Evolutionary conservation across 2,329 filamentous ascomycete species (phyloP).

Genomic region (Fusarium azukiicola): DNA sequence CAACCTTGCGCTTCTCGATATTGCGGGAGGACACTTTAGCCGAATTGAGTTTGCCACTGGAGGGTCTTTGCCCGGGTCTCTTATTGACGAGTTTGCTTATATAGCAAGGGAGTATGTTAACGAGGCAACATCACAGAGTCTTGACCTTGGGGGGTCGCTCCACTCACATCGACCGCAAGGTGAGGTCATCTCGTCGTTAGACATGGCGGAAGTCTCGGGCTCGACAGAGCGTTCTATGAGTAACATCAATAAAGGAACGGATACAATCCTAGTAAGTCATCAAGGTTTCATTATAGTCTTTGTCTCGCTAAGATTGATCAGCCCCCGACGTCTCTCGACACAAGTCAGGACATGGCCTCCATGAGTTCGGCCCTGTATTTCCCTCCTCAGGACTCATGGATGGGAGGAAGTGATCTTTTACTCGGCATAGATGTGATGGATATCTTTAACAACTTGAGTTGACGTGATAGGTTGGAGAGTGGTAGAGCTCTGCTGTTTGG

Average conservation of each 20-base stretch:
- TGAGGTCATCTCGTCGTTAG: neutral
- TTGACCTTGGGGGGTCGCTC: neutral
- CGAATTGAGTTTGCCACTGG: conserved; percentile 47
- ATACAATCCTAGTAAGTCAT: neutral
- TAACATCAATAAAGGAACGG: neutral
- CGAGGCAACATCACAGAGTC: conserved; percentile 25
- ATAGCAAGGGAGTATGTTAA: conserved; percentile 50
- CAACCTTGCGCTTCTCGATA: conserved; percentile 46
- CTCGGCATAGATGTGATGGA: conserved; percentile 51
- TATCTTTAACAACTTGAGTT: conserved; percentile 43
- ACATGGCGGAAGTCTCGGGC: neutral
- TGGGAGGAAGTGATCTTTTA: conserved; percentile 39
- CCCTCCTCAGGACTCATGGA: conserved; percentile 41
- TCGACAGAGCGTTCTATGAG: neutral
- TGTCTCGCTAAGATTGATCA: neutral
- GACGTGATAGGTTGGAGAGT: neutral
- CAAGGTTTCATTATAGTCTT: neutral
- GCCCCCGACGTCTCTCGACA: neutral
- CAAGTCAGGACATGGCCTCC: neutral
- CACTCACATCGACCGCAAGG: accelerated
- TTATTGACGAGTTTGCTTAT: conserved; percentile 47
- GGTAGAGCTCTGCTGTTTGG: neutral
- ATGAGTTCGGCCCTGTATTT: conserved; percentile 30
- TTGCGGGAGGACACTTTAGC: conserved; percentile 47
- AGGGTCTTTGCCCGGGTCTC: conserved; percentile 39